These are phyloP conservation scores for Lasiosphaeria hispida DNA, from an alignment of 495 filamentous ascomycete genomes.

Conservation along the genomic window DNA sequence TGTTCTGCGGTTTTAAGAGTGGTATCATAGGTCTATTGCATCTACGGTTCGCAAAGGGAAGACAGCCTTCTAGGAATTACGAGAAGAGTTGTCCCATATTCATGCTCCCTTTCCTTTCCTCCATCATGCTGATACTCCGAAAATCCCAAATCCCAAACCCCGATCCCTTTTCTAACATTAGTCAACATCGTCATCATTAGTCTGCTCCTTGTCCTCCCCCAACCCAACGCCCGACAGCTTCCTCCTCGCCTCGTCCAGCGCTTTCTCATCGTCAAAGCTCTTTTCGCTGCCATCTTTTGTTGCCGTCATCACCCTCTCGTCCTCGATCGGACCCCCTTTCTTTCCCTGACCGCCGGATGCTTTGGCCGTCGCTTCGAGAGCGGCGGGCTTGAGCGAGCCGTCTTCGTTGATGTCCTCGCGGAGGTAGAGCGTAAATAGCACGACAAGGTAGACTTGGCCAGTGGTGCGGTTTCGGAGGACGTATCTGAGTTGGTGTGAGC, in stretches of 20 bases:
- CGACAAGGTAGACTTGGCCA: constrained; percentile 68
- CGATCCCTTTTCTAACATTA: constrained; percentile 11
- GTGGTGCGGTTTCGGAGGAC: constrained; percentile 75
- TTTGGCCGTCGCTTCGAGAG: constrained; percentile 22
- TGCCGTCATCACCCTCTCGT: background rate
- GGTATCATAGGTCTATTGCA: too few species aligned
- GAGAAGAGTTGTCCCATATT: too few species aligned
- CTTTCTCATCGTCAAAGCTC: constrained; percentile 26
- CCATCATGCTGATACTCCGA: background rate
- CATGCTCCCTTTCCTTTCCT: too few species aligned
- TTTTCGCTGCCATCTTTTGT: constrained; percentile 13
- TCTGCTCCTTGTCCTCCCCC: background rate
- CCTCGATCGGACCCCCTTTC: constrained; percentile 2
- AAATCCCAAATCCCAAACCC: background rate
- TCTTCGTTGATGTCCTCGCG: constrained; percentile 61
- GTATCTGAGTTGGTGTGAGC: constrained; percentile 76
- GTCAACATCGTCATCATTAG: constrained; percentile 32
- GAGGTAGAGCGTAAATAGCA: constrained; percentile 71
- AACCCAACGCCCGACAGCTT: constrained; percentile 17
- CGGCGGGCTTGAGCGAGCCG: constrained; percentile 49
- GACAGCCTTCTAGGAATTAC: too few species aligned
- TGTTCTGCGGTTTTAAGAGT: too few species aligned
- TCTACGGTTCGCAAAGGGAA: too few species aligned
- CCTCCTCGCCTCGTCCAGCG: constrained; percentile 23
- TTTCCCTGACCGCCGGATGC: constrained; percentile 9